A percentile compares a stretch with the other conserved stretches of the same genome.
These are phyloP conservation scores for Yamadazyma sp. DNA, from an alignment of 1,139 yeast species.

Conservation along the genomic window DNA sequence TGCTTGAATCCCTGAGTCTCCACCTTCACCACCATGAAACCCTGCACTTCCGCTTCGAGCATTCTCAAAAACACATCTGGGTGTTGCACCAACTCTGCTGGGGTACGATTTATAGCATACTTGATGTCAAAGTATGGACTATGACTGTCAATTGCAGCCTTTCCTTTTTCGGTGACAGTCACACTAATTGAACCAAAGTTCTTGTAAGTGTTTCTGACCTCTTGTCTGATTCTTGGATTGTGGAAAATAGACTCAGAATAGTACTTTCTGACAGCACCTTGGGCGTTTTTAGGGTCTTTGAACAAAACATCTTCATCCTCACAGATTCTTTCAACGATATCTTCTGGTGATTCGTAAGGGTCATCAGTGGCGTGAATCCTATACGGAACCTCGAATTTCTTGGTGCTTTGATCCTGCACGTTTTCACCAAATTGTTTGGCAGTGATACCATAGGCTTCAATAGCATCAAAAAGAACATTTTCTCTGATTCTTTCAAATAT, in stretches of 20 bases:
- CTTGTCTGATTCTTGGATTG: conserved; percentile 77
- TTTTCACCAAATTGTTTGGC: conserved; percentile 85
- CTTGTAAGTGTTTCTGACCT: conserved; percentile 69
- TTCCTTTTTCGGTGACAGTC: conserved; percentile 84
- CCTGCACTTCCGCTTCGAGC: conserved; percentile 82
- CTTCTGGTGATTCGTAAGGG: conserved; percentile 62
- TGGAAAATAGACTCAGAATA: conserved; percentile 79
- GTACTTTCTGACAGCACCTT: conserved; percentile 72
- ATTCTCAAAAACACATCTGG: conserved; percentile 87
- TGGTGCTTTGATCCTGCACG: conserved; percentile 58
- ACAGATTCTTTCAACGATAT: conserved; percentile 55
- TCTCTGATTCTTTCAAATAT: conserved; percentile 73
- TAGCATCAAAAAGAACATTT: conserved; percentile 66
- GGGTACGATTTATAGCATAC: conserved; percentile 80
- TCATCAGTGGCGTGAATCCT: conserved; percentile 80
- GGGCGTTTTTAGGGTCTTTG: conserved; percentile 60
- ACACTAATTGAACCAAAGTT: conserved; percentile 71
- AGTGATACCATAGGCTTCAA: conserved; percentile 72
- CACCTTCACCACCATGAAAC: conserved; percentile 52
- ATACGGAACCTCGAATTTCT: conserved; percentile 47
- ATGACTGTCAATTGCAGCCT: conserved; percentile 71
- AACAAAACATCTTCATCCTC: conserved; percentile 57
- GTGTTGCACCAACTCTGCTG: conserved; percentile 65
- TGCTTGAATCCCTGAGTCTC: conserved; percentile 42
- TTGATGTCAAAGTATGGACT: conserved; percentile 88